Conservation (phyloP, 1,139 yeast species). For the Geotrichum fermentans region DNA sequence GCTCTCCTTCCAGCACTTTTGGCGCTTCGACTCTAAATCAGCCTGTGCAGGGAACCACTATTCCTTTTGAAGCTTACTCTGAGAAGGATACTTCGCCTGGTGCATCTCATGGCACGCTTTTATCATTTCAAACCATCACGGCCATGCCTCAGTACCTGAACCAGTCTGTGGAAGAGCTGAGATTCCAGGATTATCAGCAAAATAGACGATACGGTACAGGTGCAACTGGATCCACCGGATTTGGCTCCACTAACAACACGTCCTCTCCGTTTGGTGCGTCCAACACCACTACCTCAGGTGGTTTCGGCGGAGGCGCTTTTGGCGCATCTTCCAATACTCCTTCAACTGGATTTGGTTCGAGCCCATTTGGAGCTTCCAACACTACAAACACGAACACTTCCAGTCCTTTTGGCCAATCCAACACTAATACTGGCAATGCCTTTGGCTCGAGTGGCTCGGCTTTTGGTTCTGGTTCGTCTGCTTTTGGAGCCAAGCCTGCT, state of each 20-base stretch:
- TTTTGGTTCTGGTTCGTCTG: slow-evolving; percentile 34
- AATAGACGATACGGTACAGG: slow-evolving; percentile 57
- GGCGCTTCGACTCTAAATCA: slow-evolving; percentile 34
- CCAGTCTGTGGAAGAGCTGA: slow-evolving; percentile 79
- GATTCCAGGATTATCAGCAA: slow-evolving; percentile 82
- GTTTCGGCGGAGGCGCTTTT: not conserved
- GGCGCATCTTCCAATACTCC: not conserved
- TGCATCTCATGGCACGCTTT: slow-evolving; percentile 39
- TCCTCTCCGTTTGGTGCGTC: slow-evolving; percentile 16
- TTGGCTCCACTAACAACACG: slow-evolving; percentile 4
- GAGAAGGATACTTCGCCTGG: slow-evolving; percentile 65
- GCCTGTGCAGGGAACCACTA: slow-evolving; percentile 27
- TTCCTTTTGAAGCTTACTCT: slow-evolving; percentile 53
- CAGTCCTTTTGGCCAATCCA: slow-evolving; percentile 1
- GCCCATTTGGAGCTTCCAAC: slow-evolving; percentile 5
- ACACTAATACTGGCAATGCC: not conserved
- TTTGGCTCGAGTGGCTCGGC: slow-evolving; percentile 4
- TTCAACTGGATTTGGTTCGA: slow-evolving; percentile 23
- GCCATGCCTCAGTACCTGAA: slow-evolving; percentile 88
- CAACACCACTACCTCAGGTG: slow-evolving; percentile 6
- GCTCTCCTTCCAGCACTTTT: slow-evolving; percentile 31
- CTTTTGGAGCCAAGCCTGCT: slow-evolving; percentile 24
- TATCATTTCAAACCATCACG: slow-evolving; percentile 66
- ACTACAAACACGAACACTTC: not conserved
- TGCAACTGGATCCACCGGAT: slow-evolving; percentile 26